Percentiles rank a stretch among this genome's conserved stretches.
These are phyloP conservation scores for Kalmusia sp. DNA, from an alignment of 2,329 filamentous ascomycete species.

Conservation along the genomic window DNA sequence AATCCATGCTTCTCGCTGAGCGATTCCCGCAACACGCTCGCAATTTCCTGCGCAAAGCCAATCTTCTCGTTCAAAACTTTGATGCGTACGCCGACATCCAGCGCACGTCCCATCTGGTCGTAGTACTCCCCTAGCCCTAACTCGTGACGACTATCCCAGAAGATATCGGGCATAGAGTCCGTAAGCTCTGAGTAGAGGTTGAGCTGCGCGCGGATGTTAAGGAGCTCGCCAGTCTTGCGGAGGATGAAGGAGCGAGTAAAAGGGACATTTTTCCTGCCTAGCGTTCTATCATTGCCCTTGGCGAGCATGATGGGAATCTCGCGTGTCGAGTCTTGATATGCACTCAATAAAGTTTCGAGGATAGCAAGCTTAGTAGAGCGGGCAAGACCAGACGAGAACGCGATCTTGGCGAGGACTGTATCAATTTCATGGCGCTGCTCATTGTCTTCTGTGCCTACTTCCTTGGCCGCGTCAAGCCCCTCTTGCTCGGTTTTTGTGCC, in stretches of 20 bases:
- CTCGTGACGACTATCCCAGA: constrained; percentile 92
- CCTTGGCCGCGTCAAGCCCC: constrained; percentile 52
- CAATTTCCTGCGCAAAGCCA: constrained; percentile 96
- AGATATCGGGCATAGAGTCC: constrained; percentile 91
- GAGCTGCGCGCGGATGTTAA: constrained; percentile 86
- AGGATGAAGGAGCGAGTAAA: constrained; percentile 81
- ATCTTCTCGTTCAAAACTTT: constrained; percentile 94
- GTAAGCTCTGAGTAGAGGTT: constrained; percentile 98
- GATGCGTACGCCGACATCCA: constrained; percentile 92
- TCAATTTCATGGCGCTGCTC: constrained; percentile 54
- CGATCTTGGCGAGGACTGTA: constrained; percentile 86
- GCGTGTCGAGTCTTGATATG: constrained; percentile 87
- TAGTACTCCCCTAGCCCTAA: constrained; percentile 93
- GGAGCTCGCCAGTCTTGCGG: constrained; percentile 89
- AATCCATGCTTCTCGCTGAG: constrained; percentile 90
- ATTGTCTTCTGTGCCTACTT: constrained; percentile 23
- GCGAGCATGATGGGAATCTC: constrained; percentile 81
- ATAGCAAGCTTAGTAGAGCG: constrained; percentile 93
- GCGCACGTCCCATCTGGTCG: constrained; percentile 85
- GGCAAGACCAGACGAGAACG: constrained; percentile 92
- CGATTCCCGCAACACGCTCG: constrained; percentile 84
- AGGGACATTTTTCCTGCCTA: constrained; percentile 32
- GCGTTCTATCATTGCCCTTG: constrained; percentile 65
- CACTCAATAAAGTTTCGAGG: constrained; percentile 79
- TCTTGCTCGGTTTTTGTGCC: constrained; percentile 68